phyloP scores from a whole-genome alignment of 1,284 basidiomycete species.

The Porogramme epimiltina region DNA sequence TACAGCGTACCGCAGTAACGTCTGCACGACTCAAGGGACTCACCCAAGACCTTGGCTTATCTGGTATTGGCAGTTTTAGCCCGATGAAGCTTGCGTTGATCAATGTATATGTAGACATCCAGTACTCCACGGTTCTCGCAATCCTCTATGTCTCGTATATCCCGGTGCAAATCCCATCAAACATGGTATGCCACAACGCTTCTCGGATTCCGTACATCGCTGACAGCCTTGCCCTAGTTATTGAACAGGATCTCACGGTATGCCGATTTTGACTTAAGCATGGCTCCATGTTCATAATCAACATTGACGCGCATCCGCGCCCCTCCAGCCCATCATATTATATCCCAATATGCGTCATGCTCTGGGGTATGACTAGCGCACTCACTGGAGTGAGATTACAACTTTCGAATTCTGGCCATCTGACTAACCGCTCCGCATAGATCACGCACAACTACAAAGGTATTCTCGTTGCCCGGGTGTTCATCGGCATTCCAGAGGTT shows the following conservation, averaged over 20 bases:
- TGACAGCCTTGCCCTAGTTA: too few relatives aligned
- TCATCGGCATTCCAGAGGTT: slow-evolving; percentile 65
- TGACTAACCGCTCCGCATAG: slow-evolving; percentile 32
- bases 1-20: slow-evolving; percentile 62
- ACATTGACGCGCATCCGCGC: too few relatives aligned
- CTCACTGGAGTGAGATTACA: slow-evolving; percentile 51
- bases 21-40: slow-evolving; percentile 64
- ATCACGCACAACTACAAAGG: slow-evolving; percentile 56
- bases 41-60: slow-evolving; percentile 54
- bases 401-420: not conserved
- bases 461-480: slow-evolving; percentile 59
- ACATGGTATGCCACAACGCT: slow-evolving; percentile 46
- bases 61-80: slow-evolving; percentile 41
- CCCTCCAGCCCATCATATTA: slow-evolving; percentile 57
- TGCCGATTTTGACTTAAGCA: not conserved
- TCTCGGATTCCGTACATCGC: slow-evolving; percentile 37
- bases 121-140: slow-evolving; percentile 60
- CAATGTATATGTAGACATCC: slow-evolving; percentile 44
- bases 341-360: slow-evolving; percentile 60
- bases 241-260: slow-evolving; percentile 55
- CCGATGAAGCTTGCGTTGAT: not conserved
- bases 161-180: slow-evolving; percentile 66
- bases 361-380: slow-evolving; percentile 64
- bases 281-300: too few relatives aligned
- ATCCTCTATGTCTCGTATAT: slow-evolving; percentile 63